A percentile compares a stretch with the other conserved stretches of the same genome.
Evolutionary conservation across 257 asterid genomes (phyloP).

Genomic region (Solanum sejunctum): DNA sequence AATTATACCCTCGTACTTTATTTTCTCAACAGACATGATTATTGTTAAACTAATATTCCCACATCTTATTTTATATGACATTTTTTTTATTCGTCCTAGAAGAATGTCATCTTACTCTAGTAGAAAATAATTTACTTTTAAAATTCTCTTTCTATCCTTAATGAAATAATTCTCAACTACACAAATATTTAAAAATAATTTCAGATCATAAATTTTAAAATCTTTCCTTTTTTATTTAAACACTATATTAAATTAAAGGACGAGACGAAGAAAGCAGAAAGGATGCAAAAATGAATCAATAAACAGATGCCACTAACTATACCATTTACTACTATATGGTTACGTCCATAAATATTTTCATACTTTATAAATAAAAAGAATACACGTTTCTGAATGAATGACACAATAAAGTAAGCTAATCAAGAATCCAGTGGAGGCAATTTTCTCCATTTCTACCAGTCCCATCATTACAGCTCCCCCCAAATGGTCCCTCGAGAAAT

Average conservation of each 20-base stretch:
- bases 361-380: not conserved
- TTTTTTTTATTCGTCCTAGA: rapidly evolving
- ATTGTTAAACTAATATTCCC: too few relatives aligned
- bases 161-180: too few relatives aligned
- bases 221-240: rapidly evolving
- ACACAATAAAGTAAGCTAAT: not conserved
- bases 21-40: too few relatives aligned
- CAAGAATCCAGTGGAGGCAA: conserved; percentile 18
- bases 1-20: too few relatives aligned
- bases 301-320: not conserved
- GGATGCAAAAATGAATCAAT: not conserved
- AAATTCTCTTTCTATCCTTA: too few relatives aligned
- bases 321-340: not conserved
- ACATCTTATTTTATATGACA: too few relatives aligned
- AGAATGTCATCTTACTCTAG: too few relatives aligned
- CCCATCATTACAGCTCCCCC: conserved; percentile 48
- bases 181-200: too few relatives aligned
- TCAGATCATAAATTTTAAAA: too few relatives aligned
- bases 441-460: conserved; percentile 21
- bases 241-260: too few relatives aligned
- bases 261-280: too few relatives aligned
- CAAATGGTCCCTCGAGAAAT: not conserved
- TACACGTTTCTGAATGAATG: not conserved
- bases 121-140: too few relatives aligned
- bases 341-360: not conserved